These are phyloP conservation scores for Boletus huronensis DNA, from an alignment of 768 basidiomycete species.

Conservation along the genomic window DNA sequence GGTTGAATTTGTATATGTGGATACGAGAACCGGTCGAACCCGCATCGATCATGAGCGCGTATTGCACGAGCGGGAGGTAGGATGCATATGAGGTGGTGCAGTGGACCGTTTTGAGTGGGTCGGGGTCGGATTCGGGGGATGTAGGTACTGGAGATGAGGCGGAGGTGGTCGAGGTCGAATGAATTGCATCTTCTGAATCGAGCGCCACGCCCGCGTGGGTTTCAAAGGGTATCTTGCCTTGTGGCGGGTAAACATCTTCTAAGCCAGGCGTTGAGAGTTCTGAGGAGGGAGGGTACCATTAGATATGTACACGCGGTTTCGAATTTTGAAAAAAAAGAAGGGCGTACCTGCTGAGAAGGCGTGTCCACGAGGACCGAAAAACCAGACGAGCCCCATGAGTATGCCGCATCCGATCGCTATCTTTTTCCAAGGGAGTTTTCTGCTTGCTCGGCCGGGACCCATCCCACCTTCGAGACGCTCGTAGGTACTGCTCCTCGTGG, in stretches of 20 bases:
- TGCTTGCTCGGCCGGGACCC: conserved; percentile 43
- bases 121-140: conserved; percentile 70
- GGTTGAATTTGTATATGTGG: conserved; percentile 98
- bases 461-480: conserved; percentile 61
- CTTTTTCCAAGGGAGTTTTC: conserved; percentile 57
- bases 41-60: conserved; percentile 96
- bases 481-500: conserved; percentile 46
- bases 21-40: conserved; percentile 97
- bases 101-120: conserved; percentile 67
- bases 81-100: conserved; percentile 58
- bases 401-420: conserved; percentile 56
- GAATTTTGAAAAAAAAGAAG: background rate
- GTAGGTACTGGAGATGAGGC: conserved; percentile 32
- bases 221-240: conserved; percentile 12
- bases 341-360: conserved; percentile 19
- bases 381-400: conserved; percentile 59
- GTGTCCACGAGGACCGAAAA: conserved; percentile 51
- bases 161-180: background rate
- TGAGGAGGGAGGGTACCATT: background rate
- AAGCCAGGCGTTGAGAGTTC: conserved; percentile 17
- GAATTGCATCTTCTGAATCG: background rate
- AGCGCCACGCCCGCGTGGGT: background rate
- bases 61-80: conserved; percentile 68
- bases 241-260: conserved; percentile 25
- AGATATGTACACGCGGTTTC: background rate